Evolutionary conservation across 805 yeast genomes (phyloP), one percentile per base, ranked within the genome.

Genomic region (Blastobotrys parvus): DNA sequence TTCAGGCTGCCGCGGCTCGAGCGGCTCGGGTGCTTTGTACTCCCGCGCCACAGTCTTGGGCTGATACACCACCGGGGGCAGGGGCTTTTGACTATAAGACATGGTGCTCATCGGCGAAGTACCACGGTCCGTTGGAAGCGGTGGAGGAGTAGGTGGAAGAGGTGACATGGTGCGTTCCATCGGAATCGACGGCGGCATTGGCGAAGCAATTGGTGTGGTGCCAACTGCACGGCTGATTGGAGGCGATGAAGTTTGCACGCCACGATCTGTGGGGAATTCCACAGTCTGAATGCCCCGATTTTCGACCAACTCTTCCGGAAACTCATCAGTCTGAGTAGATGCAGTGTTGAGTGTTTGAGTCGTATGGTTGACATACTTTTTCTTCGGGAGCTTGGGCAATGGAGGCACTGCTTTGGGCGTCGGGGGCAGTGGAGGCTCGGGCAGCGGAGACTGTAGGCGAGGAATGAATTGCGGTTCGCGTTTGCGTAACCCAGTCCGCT

Each of bases 361-460:
- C 35, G 22, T 38, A 19, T 38, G 41, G 23, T 34, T n/a, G 18
- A 35, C 39, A 35, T 38, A 35, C 35, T 38, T 38, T 36, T 38
- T 38, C 18, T 21, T 27, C 17, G 17, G 6, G 3, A 35, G 41
- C 15, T 39, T 39, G 4, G 31, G 18, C 30, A 32, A 21, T 30
- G 32, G 19, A n/a, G n/a, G n/a, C n/a, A n/a, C n/a, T n/a, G n/a
- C n/a, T n/a, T n/a, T n/a, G n/a, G n/a, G n/a, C n/a, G n/a, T n/a
- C n/a, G n/a, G n/a, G n/a, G n/a, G n/a, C n/a, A n/a, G n/a, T n/a
- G n/a, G n/a, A n/a, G n/a, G n/a, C n/a, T n/a, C n/a, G n/a, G n/a
- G n/a, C n/a, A n/a, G n/a, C n/a, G n/a, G n/a, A n/a, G n/a, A n/a
- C n/a, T n/a, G n/a, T n/a, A n/a, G n/a, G n/a, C n/a, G n/a, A n/a